Evolutionary conservation across 2,329 filamentous ascomycete species (phyloP).

Genomic region (Phyllosticta capitalensis): DNA sequence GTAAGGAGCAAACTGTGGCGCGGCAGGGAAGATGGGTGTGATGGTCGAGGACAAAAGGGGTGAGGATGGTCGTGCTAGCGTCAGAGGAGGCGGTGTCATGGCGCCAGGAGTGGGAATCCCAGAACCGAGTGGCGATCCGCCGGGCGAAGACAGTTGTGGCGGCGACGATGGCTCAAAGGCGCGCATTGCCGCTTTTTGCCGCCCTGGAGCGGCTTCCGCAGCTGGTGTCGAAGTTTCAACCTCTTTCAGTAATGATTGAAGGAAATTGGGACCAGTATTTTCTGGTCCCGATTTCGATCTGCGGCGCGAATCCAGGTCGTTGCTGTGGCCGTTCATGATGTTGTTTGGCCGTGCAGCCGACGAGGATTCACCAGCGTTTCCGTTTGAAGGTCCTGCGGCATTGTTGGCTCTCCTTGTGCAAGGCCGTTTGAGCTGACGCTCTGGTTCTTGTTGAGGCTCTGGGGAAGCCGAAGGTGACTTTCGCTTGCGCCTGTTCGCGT

Average conservation of each 20-base stretch:
- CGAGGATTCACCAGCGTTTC: conserved; percentile 6
- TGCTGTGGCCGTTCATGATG: background rate
- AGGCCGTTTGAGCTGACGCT: conserved; percentile 79
- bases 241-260: conserved; percentile 82
- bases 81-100: conserved; percentile 60
- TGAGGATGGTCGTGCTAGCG: conserved; percentile 51
- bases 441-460: conserved; percentile 57
- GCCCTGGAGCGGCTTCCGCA: conserved; percentile 26
- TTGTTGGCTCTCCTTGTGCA: conserved; percentile 61
- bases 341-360: background rate
- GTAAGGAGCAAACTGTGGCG: conserved; percentile 61
- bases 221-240: conserved; percentile 8
- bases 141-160: conserved; percentile 52
- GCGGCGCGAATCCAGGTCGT: conserved; percentile 16
- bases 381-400: conserved; percentile 33
- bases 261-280: conserved; percentile 42
- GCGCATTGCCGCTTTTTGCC: conserved; percentile 29
- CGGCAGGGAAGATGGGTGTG: conserved; percentile 61
- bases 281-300: conserved; percentile 19
- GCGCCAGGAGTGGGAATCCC: conserved; percentile 58
- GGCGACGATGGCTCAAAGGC: conserved; percentile 32
- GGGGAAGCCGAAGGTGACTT: conserved; percentile 70
- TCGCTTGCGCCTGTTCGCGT: conserved; percentile 56
- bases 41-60: conserved; percentile 62
- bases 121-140: conserved; percentile 54